These are phyloP conservation scores for Fusarium tanahbumbuense DNA, from an alignment of 2,329 filamentous ascomycete species.

Conservation along the genomic window DNA sequence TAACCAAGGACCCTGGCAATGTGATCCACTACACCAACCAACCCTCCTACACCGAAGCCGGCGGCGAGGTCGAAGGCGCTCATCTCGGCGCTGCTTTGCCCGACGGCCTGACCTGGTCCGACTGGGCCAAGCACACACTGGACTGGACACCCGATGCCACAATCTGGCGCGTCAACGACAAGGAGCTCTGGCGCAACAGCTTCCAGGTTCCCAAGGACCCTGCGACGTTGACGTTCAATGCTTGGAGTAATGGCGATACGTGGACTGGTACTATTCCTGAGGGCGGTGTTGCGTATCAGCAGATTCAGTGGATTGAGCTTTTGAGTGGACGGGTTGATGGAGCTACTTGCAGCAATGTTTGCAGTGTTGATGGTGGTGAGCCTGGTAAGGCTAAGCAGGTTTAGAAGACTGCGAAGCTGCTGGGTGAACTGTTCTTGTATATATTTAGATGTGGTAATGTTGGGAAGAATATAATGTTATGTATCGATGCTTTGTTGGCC, in stretches of 20 bases:
- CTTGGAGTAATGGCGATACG: conserved; percentile 68
- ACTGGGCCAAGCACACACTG: conserved; percentile 68
- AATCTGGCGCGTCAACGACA: conserved; percentile 65
- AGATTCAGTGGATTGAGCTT: conserved; percentile 71
- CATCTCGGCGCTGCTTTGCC: conserved; percentile 59
- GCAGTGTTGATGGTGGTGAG: conserved; percentile 47
- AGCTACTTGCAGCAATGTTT: conserved; percentile 32
- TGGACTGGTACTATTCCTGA: conserved; percentile 68
- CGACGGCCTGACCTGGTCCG: conserved; percentile 57
- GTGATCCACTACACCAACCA: conserved; percentile 69
- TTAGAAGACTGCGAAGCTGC: background rate
- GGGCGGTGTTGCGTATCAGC: conserved; percentile 61
- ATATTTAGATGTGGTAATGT: background rate
- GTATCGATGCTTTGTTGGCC: background rate
- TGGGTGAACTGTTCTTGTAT: background rate
- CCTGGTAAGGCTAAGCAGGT: conserved; percentile 54
- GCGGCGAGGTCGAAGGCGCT: conserved; percentile 58
- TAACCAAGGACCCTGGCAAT: conserved; percentile 57
- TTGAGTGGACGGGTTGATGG: conserved; percentile 57
- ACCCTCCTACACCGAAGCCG: conserved; percentile 59
- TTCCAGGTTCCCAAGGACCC: conserved; percentile 66
- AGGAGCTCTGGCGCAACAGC: conserved; percentile 59
- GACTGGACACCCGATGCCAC: conserved; percentile 67
- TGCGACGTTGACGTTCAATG: conserved; percentile 64
- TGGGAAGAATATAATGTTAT: background rate